phyloP scores from a whole-genome alignment of 108 stramenopile genomes.

The Skeletonema potamos region DNA sequence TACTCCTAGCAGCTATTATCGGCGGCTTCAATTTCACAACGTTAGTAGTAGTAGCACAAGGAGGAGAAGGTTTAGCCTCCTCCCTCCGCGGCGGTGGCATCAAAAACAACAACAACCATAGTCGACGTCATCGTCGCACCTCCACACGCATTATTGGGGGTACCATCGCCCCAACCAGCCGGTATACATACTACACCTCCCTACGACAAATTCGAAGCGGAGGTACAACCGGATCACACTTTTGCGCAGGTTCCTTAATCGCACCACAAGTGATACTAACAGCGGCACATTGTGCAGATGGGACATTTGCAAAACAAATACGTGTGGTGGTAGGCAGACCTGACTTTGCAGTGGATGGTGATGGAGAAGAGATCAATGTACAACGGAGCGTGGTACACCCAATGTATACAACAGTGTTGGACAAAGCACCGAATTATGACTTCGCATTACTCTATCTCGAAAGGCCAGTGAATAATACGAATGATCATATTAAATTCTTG shows the following conservation, averaged over 20 bases:
- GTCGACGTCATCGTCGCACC: neutral
- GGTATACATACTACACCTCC: constrained; percentile 5
- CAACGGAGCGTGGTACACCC: neutral
- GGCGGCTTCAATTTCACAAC: too few species aligned
- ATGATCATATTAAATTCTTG: neutral
- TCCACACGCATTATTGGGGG: neutral
- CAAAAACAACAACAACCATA: neutral
- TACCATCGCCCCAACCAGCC: neutral
- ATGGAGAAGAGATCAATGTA: constrained; percentile 1
- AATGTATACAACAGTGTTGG: neutral
- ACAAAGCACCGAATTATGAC: neutral
- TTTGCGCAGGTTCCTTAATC: constrained; percentile 15
- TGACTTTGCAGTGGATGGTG: neutral
- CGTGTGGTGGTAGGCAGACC: neutral
- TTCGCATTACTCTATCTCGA: neutral
- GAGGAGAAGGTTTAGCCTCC: too few species aligned
- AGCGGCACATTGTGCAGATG: constrained; percentile 9
- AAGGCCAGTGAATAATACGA: neutral
- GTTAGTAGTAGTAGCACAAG: too few species aligned
- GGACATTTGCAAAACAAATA: neutral
- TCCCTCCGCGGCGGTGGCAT: neutral
- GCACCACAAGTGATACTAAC: constrained; percentile 4
- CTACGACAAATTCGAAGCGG: neutral
- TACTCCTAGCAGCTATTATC: too few species aligned
- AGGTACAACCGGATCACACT: neutral